These are phyloP conservation scores for Pichia gijzeniarum DNA, from an alignment of 805 yeast species.

Conservation along the genomic window DNA sequence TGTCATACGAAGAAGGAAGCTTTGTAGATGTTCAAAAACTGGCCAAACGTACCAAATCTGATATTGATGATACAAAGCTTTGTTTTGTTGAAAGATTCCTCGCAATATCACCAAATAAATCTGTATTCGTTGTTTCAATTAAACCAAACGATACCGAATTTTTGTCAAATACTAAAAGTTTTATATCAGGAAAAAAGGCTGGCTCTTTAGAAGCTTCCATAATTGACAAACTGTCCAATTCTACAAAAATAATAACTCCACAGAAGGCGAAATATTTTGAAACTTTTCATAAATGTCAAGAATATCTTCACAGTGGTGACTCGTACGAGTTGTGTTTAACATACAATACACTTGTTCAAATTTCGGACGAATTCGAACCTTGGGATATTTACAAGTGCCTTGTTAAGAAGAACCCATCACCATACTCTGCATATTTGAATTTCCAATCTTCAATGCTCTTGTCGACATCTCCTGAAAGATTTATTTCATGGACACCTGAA, in stretches of 20 bases:
- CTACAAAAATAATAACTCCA: slow-evolving; percentile 40
- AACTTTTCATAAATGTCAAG: slow-evolving; percentile 60
- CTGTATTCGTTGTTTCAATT: slow-evolving; percentile 49
- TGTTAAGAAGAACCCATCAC: slow-evolving; percentile 77
- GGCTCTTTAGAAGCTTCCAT: neutral
- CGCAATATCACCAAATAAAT: slow-evolving; percentile 41
- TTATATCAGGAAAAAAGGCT: neutral
- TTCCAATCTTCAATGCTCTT: slow-evolving; percentile 60
- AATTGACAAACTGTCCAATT: slow-evolving; percentile 4
- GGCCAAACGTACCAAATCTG: slow-evolving; percentile 32
- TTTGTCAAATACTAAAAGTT: slow-evolving; percentile 16
- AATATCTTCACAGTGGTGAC: slow-evolving; percentile 68
- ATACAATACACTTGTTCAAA: slow-evolving; percentile 54
- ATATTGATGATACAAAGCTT: slow-evolving; percentile 68
- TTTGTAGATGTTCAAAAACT: slow-evolving; percentile 32
- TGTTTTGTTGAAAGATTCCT: slow-evolving; percentile 64
- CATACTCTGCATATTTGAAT: slow-evolving; percentile 76
- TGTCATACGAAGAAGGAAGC: slow-evolving; percentile 85
- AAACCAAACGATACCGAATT: slow-evolving; percentile 34
- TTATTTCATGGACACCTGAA: slow-evolving; percentile 64
- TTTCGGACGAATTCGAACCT: slow-evolving; percentile 45
- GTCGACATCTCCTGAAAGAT: slow-evolving; percentile 93
- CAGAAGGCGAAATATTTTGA: slow-evolving; percentile 44
- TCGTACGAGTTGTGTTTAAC: slow-evolving; percentile 93
- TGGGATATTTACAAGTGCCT: slow-evolving; percentile 80